Evolutionary conservation across 768 basidiomycete genomes (phyloP).

Genomic region (Amanita phalloides): DNA sequence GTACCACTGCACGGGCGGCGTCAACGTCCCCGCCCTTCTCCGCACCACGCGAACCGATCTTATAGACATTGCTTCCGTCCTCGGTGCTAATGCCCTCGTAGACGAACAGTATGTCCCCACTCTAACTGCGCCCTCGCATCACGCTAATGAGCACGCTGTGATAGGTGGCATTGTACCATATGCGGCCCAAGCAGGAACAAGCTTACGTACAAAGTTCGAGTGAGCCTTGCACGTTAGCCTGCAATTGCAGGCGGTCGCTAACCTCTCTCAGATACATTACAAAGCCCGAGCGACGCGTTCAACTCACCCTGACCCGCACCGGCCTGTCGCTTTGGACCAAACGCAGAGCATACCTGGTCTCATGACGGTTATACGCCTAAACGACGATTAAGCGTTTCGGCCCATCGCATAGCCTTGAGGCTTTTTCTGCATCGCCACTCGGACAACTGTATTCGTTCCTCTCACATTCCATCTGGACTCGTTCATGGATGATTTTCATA

Average conservation of each 20-base stretch:
- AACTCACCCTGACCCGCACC: constrained; percentile 39
- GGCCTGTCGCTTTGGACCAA: constrained; percentile 51
- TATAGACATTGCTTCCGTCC: constrained; percentile 33
- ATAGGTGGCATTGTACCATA: constrained; percentile 58
- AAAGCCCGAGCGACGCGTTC: constrained; percentile 49
- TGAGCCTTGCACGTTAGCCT: constrained; percentile 12
- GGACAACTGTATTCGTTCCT: neutral
- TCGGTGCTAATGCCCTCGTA: constrained; percentile 51
- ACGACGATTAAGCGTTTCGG: constrained; percentile 12
- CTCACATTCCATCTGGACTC: neutral
- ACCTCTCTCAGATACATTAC: constrained; percentile 45
- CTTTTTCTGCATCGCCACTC: neutral
- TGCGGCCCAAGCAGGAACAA: constrained; percentile 34
- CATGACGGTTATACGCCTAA: constrained; percentile 58
- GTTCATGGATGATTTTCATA: neutral
- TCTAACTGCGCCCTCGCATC: constrained; percentile 6
- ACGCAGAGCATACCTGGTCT: constrained; percentile 57
- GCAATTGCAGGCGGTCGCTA: too few relatives aligned
- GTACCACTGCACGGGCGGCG: constrained; percentile 51
- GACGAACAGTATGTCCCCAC: constrained; percentile 49
- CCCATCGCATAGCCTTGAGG: neutral
- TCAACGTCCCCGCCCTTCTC: constrained; percentile 48
- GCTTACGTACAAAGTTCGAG: constrained; percentile 50
- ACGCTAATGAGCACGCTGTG: neutral
- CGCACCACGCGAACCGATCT: constrained; percentile 41